phyloP scores from a whole-genome alignment of 75 land plant genomes.

The Pinus tabuliformis region DNA sequence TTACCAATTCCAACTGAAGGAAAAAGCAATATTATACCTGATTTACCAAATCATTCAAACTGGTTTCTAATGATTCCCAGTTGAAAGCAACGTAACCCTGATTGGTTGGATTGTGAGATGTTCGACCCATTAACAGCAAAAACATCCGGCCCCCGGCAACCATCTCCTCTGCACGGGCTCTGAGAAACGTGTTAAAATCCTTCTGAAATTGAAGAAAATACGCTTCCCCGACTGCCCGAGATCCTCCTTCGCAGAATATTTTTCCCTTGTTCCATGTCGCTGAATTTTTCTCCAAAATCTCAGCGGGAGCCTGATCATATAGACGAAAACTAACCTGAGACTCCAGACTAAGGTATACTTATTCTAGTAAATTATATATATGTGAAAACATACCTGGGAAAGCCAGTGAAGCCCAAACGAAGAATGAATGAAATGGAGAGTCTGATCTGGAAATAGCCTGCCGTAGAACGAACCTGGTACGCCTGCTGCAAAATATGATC shows the following conservation, averaged over 20 bases:
- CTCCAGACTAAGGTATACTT: background rate
- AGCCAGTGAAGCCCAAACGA: slow-evolving; percentile 43
- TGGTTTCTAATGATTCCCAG: background rate
- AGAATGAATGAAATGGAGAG: slow-evolving; percentile 28
- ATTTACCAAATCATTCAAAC: slow-evolving; percentile 20
- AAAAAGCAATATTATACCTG: slow-evolving; percentile 15
- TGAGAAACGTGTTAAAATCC: slow-evolving; percentile 37
- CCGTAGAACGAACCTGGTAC: slow-evolving; percentile 48
- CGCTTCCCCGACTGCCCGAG: slow-evolving; percentile 15
- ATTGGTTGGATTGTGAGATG: background rate
- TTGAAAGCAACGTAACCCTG: background rate
- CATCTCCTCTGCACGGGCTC: slow-evolving; percentile 41
- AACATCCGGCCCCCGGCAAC: slow-evolving; percentile 42
- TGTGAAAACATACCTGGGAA: slow-evolving; percentile 16
- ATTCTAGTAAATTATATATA: too few relatives aligned
- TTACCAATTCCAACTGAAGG: background rate
- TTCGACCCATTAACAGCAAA: slow-evolving; percentile 31
- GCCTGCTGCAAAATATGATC: slow-evolving; percentile 21
- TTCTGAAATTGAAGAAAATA: slow-evolving; percentile 31
- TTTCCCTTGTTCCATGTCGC: slow-evolving; percentile 40
- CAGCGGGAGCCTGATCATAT: slow-evolving; percentile 36
- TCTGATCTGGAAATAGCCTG: slow-evolving; percentile 28
- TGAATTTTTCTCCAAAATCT: slow-evolving; percentile 21
- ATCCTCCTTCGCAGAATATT: slow-evolving; percentile 16
- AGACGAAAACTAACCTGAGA: background rate